phyloP scores from a whole-genome alignment of 495 filamentous ascomycete genomes.

The Rusavskia elegans region DNA sequence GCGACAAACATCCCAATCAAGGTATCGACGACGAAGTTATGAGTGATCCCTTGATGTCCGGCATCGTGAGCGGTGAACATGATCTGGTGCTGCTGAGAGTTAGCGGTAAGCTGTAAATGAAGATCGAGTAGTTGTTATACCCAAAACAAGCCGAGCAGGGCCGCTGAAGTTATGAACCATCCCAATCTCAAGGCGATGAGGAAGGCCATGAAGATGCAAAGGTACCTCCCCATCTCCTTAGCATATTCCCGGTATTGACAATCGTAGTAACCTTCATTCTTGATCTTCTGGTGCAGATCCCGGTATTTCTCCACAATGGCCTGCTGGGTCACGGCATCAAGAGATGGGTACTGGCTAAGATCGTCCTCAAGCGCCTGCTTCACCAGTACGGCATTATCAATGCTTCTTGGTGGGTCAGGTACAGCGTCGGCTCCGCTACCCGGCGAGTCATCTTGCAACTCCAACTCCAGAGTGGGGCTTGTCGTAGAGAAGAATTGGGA shows the following conservation, averaged over 20 bases:
- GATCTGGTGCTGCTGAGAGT: constrained; percentile 23
- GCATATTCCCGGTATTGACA: constrained; percentile 28
- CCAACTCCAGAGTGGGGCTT: constrained; percentile 10
- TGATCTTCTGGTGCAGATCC: constrained; percentile 22
- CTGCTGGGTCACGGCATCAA: constrained; percentile 25
- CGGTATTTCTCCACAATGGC: constrained; percentile 27
- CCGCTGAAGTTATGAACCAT: constrained; percentile 31
- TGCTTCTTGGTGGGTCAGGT: constrained; percentile 24
- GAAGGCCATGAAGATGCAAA: constrained; percentile 21
- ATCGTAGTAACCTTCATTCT: constrained; percentile 24
- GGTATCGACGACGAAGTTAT: constrained; percentile 28
- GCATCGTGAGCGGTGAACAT: constrained; percentile 39
- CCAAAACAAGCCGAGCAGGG: constrained; percentile 32
- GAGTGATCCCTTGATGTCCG: constrained; percentile 31
- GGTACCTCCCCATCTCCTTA: constrained; percentile 27
- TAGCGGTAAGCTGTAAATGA: neutral
- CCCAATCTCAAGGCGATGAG: constrained; percentile 16
- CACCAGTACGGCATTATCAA: constrained; percentile 32
- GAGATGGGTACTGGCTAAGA: constrained; percentile 22
- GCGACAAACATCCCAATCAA: constrained; percentile 31
- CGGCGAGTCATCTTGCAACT: neutral
- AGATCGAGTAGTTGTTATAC: neutral
- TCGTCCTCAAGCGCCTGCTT: constrained; percentile 23
- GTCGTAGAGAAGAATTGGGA: constrained; percentile 2
- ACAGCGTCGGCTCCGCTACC: neutral